Percentiles rank a stretch among this genome's conserved stretches.
Evolutionary conservation across 371 early-diverging fungal species (phyloP).

Genomic region (Mucor irregularis): DNA sequence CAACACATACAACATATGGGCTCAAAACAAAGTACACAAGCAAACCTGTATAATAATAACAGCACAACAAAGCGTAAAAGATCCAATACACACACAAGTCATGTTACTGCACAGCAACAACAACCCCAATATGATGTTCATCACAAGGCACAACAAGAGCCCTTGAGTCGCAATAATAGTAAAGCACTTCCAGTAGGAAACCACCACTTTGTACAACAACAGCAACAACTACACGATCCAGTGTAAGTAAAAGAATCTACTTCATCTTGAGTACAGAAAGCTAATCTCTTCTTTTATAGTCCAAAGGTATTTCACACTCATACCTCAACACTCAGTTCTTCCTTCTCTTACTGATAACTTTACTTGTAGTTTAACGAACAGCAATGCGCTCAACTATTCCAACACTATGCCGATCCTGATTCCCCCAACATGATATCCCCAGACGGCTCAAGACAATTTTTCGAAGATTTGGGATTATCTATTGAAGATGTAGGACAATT

Average conservation of each 20-base stretch:
- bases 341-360: neutral
- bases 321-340: neutral
- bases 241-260: neutral
- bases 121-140: slow-evolving; percentile 3
- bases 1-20: slow-evolving; percentile 1
- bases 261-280: no score
- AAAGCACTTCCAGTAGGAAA: neutral
- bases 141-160: no score
- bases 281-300: neutral
- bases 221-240: slow-evolving; percentile 1
- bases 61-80: slow-evolving; percentile 20
- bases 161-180: no score
- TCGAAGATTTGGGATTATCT: slow-evolving; percentile 43
- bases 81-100: slow-evolving; percentile 24
- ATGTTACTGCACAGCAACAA: slow-evolving; percentile 10
- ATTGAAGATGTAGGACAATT: slow-evolving; percentile 38
- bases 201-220: neutral
- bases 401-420: slow-evolving; percentile 44
- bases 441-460: slow-evolving; percentile 41
- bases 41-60: neutral
- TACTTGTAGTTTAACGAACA: slow-evolving; percentile 29
- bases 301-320: slow-evolving; percentile 14
- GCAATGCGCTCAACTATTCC: slow-evolving; percentile 38
- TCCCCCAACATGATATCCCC: slow-evolving; percentile 38
- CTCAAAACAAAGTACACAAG: neutral